These are phyloP conservation scores for Vitis riparia DNA, from an alignment of 164 flowering plant genomes.

Conservation along the genomic window DNA sequence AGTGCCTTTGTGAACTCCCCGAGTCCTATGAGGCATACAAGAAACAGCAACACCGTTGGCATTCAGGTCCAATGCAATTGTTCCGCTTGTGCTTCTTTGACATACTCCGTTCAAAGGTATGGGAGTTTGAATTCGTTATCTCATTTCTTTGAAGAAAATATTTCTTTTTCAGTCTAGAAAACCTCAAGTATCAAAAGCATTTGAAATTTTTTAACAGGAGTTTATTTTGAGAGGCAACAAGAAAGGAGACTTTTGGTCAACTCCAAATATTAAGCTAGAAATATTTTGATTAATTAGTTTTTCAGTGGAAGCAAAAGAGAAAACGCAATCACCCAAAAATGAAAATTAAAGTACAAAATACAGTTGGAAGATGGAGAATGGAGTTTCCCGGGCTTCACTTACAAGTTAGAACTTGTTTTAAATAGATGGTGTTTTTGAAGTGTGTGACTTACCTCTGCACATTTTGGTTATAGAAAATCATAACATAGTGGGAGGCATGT, in stretches of 20 bases:
- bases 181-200: neutral
- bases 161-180: neutral
- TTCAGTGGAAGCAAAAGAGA: neutral
- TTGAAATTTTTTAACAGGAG: neutral
- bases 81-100: conserved; percentile 84
- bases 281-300: neutral
- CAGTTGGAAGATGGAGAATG: neutral
- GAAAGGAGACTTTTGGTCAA: neutral
- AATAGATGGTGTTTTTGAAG: neutral
- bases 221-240: neutral
- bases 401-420: neutral
- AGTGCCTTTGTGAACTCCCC: conserved; percentile 97
- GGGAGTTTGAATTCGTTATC: neutral
- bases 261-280: neutral
- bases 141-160: neutral
- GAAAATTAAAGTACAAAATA: neutral
- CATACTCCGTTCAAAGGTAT: conserved; percentile 77
- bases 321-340: neutral
- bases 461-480: neutral
- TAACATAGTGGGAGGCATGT: neutral
- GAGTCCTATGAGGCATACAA: conserved; percentile 97
- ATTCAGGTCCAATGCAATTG: conserved; percentile 98
- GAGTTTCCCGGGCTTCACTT: neutral
- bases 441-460: neutral
- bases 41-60: conserved; percentile 98